Base-by-base conservation (phyloP, 1,139 yeast genomes). In the Geotrichum europaeum region DNA sequence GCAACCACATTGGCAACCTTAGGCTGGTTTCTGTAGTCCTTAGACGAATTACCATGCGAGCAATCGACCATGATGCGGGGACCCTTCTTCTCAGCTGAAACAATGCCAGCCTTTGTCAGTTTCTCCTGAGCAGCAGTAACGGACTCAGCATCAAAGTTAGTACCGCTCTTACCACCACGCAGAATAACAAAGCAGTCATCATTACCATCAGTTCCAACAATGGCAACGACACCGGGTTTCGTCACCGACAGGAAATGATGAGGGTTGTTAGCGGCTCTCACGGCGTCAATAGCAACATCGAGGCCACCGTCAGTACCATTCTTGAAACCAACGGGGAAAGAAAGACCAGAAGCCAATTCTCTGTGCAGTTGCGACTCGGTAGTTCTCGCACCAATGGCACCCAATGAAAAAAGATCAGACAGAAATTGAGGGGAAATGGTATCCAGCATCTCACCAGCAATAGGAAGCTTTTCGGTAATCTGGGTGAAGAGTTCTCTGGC, bases 341-440 rank as follows among this genome's bases (percentile, higher is more conserved):
- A 88, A 66, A 94, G 81, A 56, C 98, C 99, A 4, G 97, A 90
- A 24, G 98, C 96, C 70, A 94, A 82, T 78, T 94, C 99, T 77
- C 99, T 86, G 79, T 94, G 99, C 65, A 94, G 83, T 77, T 94
- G 99, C 57, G 97, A 90, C 79, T 94, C 99, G 59, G 99, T 94
- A 64, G 99, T 94, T 80, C 99, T 86, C 60, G 99, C 99, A 72
- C 99, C 99, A 77, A 94, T 90, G 63, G 99, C 99, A 68, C 99
- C 99, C 68, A 94, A 85, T 51, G 96, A 88, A 68, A 94, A 82
- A 68, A 91, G 81, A 75, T 94, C 99, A 34, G 96, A 87, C 68
- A 94, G 81, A 81, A 84, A 94, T 81, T 94, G 99, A n/a, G 99
- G 99, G 30, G 97, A 89, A 66, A 92, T 92, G 65, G 98, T 94